Percentiles rank a stretch among this genome's conserved stretches.
phyloP scores from a whole-genome alignment of 2,329 filamentous ascomycete species.

The Neopestalotiopsis sp. region DNA sequence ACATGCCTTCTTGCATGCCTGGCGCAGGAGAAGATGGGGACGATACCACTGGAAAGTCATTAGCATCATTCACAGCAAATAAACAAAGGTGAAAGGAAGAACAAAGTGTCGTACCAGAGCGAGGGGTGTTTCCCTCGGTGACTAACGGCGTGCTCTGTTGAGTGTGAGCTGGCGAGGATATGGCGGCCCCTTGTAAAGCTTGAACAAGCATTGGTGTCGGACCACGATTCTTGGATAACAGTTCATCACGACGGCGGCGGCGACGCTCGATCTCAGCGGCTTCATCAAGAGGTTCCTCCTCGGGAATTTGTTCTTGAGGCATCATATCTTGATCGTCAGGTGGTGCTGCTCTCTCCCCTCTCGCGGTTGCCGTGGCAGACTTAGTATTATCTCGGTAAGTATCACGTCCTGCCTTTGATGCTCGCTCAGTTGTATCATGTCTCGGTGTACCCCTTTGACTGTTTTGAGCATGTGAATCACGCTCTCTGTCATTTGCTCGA shows the following conservation, averaged over 20 bases:
- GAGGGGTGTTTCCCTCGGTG: slow-evolving; percentile 47
- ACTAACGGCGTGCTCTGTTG: slow-evolving; percentile 47
- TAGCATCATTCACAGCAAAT: slow-evolving; percentile 26
- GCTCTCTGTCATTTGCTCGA: slow-evolving; percentile 34
- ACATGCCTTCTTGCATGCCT: slow-evolving; percentile 55
- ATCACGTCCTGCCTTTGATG: slow-evolving; percentile 63
- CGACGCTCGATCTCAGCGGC: slow-evolving; percentile 84
- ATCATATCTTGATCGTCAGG: slow-evolving; percentile 40
- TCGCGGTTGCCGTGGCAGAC: slow-evolving; percentile 54
- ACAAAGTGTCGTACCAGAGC: slow-evolving; percentile 47
- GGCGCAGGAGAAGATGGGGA: slow-evolving; percentile 46
- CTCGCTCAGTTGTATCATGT: slow-evolving; percentile 61
- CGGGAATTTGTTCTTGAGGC: slow-evolving; percentile 44
- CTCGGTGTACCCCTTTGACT: slow-evolving; percentile 51
- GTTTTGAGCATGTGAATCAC: slow-evolving; percentile 43
- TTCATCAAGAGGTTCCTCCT: slow-evolving; percentile 73
- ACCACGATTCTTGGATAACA: slow-evolving; percentile 81
- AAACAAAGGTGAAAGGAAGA: no score
- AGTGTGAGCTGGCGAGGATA: slow-evolving; percentile 58
- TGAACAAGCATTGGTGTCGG: slow-evolving; percentile 77
- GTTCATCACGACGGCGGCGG: slow-evolving; percentile 81
- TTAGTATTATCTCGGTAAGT: slow-evolving; percentile 70
- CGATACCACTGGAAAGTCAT: slow-evolving; percentile 30
- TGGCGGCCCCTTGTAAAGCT: slow-evolving; percentile 66
- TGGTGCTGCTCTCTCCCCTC: slow-evolving; percentile 31